A percentile compares a stretch with the other conserved stretches of the same genome.
These are phyloP conservation scores for Carallia pectinifolia DNA, from an alignment of 345 rosid genomes.

Conservation along the genomic window DNA sequence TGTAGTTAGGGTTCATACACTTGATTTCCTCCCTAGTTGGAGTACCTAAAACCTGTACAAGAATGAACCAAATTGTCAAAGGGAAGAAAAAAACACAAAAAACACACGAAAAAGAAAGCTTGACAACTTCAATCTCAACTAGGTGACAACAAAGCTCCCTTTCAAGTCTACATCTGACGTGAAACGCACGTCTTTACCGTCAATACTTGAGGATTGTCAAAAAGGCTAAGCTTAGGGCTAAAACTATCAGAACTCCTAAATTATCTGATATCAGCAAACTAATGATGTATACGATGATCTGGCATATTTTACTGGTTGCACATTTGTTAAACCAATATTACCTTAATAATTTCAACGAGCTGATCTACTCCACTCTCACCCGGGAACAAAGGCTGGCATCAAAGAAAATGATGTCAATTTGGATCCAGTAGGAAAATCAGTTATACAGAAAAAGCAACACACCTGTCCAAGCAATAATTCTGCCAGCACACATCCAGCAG, in stretches of 20 bases:
- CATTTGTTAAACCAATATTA: slow-evolving; percentile 21
- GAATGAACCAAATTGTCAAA: slow-evolving; percentile 10
- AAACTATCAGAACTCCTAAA: not conserved
- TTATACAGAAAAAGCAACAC: slow-evolving; percentile 2
- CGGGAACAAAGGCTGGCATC: slow-evolving; percentile 81
- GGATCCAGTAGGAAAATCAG: not conserved
- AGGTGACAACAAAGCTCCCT: not conserved
- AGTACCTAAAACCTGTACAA: slow-evolving; percentile 83
- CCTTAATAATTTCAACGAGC: slow-evolving; percentile 97
- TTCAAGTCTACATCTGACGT: not conserved
- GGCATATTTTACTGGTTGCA: not conserved
- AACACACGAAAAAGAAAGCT: not conserved
- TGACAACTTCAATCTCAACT: not conserved
- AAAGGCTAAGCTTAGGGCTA: not conserved
- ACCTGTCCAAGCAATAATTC: slow-evolving; percentile 96
- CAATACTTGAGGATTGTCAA: not conserved
- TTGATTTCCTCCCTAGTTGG: slow-evolving; percentile 98
- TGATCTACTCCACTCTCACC: slow-evolving; percentile 99
- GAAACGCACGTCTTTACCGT: not conserved
- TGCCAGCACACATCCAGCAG: slow-evolving; percentile 97
- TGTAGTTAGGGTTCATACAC: slow-evolving; percentile 98
- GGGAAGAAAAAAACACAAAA: slow-evolving; percentile 21
- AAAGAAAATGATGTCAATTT: slow-evolving; percentile 15
- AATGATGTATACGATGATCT: not conserved
- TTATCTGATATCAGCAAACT: not conserved